Conservation (phyloP, 2,329 filamentous ascomycete species). For the Eutypa lata region DNA sequence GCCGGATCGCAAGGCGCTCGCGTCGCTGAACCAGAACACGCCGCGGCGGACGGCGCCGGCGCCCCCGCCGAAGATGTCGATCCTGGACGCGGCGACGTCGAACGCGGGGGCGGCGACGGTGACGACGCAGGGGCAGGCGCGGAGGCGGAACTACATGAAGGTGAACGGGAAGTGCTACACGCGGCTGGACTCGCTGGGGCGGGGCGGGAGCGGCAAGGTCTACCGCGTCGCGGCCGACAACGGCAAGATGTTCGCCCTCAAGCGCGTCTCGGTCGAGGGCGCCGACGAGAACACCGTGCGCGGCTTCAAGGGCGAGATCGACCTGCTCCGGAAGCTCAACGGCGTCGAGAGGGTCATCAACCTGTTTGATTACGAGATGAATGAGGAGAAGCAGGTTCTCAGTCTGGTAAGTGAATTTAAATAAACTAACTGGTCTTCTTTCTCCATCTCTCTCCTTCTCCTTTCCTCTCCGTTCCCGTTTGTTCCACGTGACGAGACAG, state of each 20-base stretch:
- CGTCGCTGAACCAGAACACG: slow-evolving; percentile 60
- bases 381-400: slow-evolving; percentile 84
- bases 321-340: slow-evolving; percentile 76
- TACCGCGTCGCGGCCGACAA: slow-evolving; percentile 98
- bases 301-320: slow-evolving; percentile 94
- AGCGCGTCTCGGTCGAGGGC: slow-evolving; percentile 86
- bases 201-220: slow-evolving; percentile 90
- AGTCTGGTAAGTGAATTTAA: slow-evolving; percentile 63
- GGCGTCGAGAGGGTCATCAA: slow-evolving; percentile 88
- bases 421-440: not conserved
- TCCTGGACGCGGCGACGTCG: slow-evolving; percentile 85
- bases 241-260: slow-evolving; percentile 90
- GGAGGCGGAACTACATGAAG: slow-evolving; percentile 77
- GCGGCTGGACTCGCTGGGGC: slow-evolving; percentile 83
- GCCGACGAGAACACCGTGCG: slow-evolving; percentile 79
- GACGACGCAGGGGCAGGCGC: slow-evolving; percentile 53
- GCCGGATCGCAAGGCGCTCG: slow-evolving; percentile 54
- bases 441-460: slow-evolving; percentile 1
- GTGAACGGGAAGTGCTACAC: slow-evolving; percentile 92
- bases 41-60: slow-evolving; percentile 74
- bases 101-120: slow-evolving; percentile 78
- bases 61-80: slow-evolving; percentile 93
- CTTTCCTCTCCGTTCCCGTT: not conserved
- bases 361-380: slow-evolving; percentile 89
- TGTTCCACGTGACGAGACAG: not conserved